Conservation (phyloP, 2,329 filamentous ascomycete genomes). For the Xylaria sp. region DNA sequence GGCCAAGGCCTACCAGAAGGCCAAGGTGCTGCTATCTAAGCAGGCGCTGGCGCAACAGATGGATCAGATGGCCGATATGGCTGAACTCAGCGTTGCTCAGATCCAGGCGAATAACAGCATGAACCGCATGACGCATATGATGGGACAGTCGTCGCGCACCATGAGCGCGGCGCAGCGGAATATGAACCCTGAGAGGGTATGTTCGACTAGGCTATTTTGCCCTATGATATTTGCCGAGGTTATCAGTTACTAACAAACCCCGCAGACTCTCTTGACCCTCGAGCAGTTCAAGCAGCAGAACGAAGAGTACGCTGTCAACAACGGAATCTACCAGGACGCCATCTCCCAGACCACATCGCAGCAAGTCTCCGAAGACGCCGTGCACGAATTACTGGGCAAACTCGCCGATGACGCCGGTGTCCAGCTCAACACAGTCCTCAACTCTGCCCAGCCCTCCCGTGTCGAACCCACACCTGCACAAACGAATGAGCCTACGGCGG, state of each 20-base stretch:
- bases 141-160: conserved; percentile 53
- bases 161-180: conserved; percentile 55
- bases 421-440: conserved; percentile 72
- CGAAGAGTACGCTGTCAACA: conserved; percentile 59
- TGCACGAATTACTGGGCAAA: conserved; percentile 78
- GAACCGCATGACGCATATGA: conserved; percentile 61
- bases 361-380: conserved; percentile 73
- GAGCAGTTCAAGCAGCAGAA: conserved; percentile 59
- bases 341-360: conserved; percentile 71
- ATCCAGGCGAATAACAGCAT: conserved; percentile 61
- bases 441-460: conserved; percentile 49
- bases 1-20: conserved; percentile 58
- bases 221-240: not conserved
- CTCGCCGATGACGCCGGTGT: conserved; percentile 85
- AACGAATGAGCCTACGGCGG: conserved; percentile 63
- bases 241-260: not conserved
- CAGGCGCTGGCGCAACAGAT: conserved; percentile 58
- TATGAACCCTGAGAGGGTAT: conserved; percentile 53
- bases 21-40: conserved; percentile 57
- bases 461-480: conserved; percentile 48
- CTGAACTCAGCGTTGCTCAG: conserved; percentile 54
- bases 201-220: not conserved
- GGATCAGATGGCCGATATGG: conserved; percentile 61
- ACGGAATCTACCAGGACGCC: conserved; percentile 78
- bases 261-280: conserved; percentile 52